phyloP scores from a whole-genome alignment of 805 yeast species.

The Wickerhamiella azyma region DNA sequence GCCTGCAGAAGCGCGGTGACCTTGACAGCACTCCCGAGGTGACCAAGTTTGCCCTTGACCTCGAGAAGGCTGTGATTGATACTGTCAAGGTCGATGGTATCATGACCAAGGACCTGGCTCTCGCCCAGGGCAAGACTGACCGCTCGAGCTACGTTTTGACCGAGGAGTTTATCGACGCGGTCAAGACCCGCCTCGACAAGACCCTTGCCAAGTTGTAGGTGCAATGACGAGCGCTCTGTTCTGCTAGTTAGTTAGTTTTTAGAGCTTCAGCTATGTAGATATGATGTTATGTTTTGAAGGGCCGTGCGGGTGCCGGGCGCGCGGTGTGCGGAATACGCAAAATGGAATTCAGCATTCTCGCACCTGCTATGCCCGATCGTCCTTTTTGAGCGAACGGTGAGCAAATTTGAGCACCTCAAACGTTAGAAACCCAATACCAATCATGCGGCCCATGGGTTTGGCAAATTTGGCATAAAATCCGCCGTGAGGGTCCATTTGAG shows the following conservation, averaged over 20 bases:
- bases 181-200: slow-evolving; percentile 46
- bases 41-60: slow-evolving; percentile 55
- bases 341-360: too few relatives aligned
- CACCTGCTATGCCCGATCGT: too few relatives aligned
- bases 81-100: slow-evolving; percentile 72
- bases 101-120: slow-evolving; percentile 94
- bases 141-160: slow-evolving; percentile 77
- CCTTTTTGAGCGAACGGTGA: neutral
- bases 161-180: slow-evolving; percentile 79
- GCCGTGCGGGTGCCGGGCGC: too few relatives aligned
- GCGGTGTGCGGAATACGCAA: too few relatives aligned
- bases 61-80: slow-evolving; percentile 76
- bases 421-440: slow-evolving; percentile 15
- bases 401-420: slow-evolving; percentile 13
- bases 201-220: slow-evolving; percentile 3
- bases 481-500: too few relatives aligned
- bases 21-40: slow-evolving; percentile 81
- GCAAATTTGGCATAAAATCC: slow-evolving; percentile 15
- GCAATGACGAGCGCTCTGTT: too few relatives aligned
- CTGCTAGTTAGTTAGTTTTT: too few relatives aligned
- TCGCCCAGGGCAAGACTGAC: slow-evolving; percentile 75
- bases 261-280: too few relatives aligned
- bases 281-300: too few relatives aligned
- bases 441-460: slow-evolving; percentile 15
- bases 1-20: slow-evolving; percentile 82